Evolutionary conservation across 2,329 filamentous ascomycete species (phyloP).

Genomic region (Ceratocystiopsis minuta): DNA sequence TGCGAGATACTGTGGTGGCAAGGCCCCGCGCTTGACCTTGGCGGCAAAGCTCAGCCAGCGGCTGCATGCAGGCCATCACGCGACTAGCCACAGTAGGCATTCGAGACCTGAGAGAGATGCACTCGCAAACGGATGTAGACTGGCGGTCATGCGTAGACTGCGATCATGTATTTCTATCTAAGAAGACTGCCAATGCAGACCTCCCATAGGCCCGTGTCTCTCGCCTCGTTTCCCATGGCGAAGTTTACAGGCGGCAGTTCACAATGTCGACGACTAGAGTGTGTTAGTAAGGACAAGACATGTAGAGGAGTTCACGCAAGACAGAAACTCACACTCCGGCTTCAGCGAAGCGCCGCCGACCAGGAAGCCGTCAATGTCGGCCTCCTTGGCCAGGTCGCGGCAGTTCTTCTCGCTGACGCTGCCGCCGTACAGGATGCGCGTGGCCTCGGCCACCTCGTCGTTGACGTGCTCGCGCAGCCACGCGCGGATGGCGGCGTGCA

Average conservation of each 20-base stretch:
- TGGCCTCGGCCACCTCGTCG: constrained; percentile 61
- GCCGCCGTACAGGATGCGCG: constrained; percentile 89
- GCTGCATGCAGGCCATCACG: too few relatives aligned
- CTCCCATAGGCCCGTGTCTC: too few relatives aligned
- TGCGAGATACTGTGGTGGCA: too few relatives aligned
- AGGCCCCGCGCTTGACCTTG: too few relatives aligned
- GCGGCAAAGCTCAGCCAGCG: too few relatives aligned
- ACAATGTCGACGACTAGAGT: constrained; percentile 42
- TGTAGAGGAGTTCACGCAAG: too few relatives aligned
- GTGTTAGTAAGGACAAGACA: constrained; percentile 1
- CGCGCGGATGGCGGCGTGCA: constrained; percentile 76
- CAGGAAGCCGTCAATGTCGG: constrained; percentile 94
- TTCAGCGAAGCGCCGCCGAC: constrained; percentile 94
- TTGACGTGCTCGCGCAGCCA: constrained; percentile 71
- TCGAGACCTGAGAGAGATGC: too few relatives aligned
- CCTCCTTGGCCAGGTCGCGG: constrained; percentile 74
- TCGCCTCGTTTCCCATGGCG: not conserved
- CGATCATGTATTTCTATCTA: too few relatives aligned
- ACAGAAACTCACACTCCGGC: constrained; percentile 71
- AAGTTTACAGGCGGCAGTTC: constrained; percentile 34
- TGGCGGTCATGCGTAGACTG: too few relatives aligned
- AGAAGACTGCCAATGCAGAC: too few relatives aligned
- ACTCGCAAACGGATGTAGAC: too few relatives aligned
- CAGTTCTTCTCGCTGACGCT: constrained; percentile 98
- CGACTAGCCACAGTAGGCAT: too few relatives aligned